Evolutionary conservation across 1,284 basidiomycete genomes (phyloP), one percentile per base, ranked within the genome.

Genomic region (Filobasidium uniguttulatum): DNA sequence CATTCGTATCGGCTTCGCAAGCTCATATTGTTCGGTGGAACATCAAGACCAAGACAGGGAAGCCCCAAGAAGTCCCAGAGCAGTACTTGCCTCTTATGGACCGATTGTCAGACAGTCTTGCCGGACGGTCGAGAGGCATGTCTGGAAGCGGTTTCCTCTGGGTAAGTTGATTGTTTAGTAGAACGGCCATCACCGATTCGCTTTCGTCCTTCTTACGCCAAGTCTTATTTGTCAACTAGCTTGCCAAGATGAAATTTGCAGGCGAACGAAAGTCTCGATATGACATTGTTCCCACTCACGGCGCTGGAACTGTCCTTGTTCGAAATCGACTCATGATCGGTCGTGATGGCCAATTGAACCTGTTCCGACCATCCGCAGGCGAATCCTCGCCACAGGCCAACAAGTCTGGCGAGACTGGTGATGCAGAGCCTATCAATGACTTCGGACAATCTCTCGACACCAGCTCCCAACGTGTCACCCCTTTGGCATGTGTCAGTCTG

Each of bases 301-400:
- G 86, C 5, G 75, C 87, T 0, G 90, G 90, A 10, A 93, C 91
- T 0, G 74, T 96, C 17, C 80, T 98, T 58, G 77, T 93, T 55
- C 69, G 70, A 23, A 62, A 63, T 52, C 57, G 68, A 29, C 50
- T 59, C 44, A 70, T 72, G 57, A 55, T 62, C 29, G 68, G 69
- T 10, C 59, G 64, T 25, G 56, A 63, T 43, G 49, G 36, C 28
- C 38, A 53, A 0, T 33, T 35, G 5, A 43, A 50, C 7, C 44
- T 44, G 35, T 44, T 38, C 29, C 41, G 47, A n/a, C 45, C 51
- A 20, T 22, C 43, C 43, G 34, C 35, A 17, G 37, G 45, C 22
- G 31, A 33, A 9, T n/a, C 37, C 22, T 35, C 48, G 10, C 38
- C 25, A 15, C 38, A 22, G 2, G 38, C 17, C 34, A 23, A 47